Base-by-base conservation (phyloP, 2,329 filamentous ascomycete species). In the Anthostomella pinea region DNA sequence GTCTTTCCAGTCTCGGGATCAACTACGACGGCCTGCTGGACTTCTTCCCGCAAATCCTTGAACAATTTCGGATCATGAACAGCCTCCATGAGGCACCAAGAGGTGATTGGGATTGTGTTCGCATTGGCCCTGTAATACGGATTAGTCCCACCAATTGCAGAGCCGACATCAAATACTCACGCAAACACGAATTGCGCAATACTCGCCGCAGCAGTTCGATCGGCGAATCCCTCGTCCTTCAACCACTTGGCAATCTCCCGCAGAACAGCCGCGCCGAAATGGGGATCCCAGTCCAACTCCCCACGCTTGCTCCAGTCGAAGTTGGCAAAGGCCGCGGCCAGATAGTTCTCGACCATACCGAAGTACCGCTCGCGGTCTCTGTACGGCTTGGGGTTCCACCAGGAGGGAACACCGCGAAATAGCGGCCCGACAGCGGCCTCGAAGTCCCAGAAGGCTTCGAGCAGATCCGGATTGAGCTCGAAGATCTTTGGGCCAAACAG, bases 51-150 rank as follows among this genome's bases (percentile, higher is more conserved):
- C 4, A 57, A 25, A 2, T 39, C 46, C 2, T 30, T 9, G 2
- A 55, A 39, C 0, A 62, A 41, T 1, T 23, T 10, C 6, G 33
- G 38, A 16, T 61, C 55, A 23, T 44, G 33, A 13, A 56, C 36
- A 2, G 57, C 20, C 17, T 61, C 53, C 21, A 62, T 54, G 2
- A 63, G 17, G 2, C 39, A 34, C 58, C 58, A 63, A 1, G 46
- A 45, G 4, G 52, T 42, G 0, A 57, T 47, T 0, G 58, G 59
- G 5, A 63, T 44, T 0, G 52, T 47, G 28, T 62, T 61, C 5
- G 52, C 46, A 19, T 59, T 57, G 15, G 48, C 40, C 1, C 56
- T 54, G n/a, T n/a, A n/a, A n/a, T n/a, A n/a, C n/a, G n/a, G n/a
- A n/a, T n/a, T n/a, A n/a, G n/a, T n/a, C n/a, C n/a, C n/a, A n/a